phyloP scores from a whole-genome alignment of 768 basidiomycete species.

The Rhodosporidiobolus sp. region DNA sequence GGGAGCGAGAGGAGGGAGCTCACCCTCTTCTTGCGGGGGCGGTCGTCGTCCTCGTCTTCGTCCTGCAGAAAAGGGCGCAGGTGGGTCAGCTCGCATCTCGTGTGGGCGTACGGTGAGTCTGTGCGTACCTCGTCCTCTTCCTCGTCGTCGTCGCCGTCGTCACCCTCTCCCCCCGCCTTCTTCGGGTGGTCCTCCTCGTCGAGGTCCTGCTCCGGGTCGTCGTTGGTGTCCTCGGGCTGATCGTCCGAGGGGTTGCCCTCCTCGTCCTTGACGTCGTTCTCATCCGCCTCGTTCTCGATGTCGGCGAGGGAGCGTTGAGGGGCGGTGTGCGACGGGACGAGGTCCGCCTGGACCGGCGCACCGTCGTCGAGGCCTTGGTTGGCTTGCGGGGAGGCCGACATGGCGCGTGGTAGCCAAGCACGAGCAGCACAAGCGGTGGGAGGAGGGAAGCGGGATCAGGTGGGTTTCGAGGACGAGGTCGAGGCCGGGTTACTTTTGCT shows the following conservation, averaged over 20 bases:
- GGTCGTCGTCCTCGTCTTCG: conserved; percentile 27
- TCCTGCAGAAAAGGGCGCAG: neutral
- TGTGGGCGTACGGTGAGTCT: neutral
- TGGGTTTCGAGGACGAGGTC: too few species aligned
- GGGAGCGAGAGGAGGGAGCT: neutral
- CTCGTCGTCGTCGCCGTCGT: conserved; percentile 51
- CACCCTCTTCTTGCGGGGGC: conserved; percentile 39
- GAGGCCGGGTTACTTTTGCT: too few species aligned
- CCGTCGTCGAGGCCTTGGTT: conserved; percentile 23
- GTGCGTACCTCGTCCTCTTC: conserved; percentile 45
- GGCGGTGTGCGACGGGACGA: conserved; percentile 20
- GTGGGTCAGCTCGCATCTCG: neutral
- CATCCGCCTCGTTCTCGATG: conserved; percentile 39
- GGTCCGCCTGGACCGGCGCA: neutral
- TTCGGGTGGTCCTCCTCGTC: conserved; percentile 46
- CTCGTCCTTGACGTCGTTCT: conserved; percentile 42
- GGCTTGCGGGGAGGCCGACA: conserved; percentile 26
- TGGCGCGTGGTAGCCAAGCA: neutral
- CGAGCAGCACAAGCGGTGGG: neutral
- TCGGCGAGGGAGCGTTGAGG: conserved; percentile 19
- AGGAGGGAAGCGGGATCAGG: neutral
- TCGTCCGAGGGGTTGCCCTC: conserved; percentile 27
- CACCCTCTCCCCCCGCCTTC: conserved; percentile 42
- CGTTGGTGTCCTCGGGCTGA: conserved; percentile 45
- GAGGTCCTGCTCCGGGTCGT: conserved; percentile 45